A percentile compares a stretch with the other conserved stretches of the same genome.
These are phyloP conservation scores for Marasmius fiardii DNA, from an alignment of 1,284 basidiomycete species.

Conservation along the genomic window DNA sequence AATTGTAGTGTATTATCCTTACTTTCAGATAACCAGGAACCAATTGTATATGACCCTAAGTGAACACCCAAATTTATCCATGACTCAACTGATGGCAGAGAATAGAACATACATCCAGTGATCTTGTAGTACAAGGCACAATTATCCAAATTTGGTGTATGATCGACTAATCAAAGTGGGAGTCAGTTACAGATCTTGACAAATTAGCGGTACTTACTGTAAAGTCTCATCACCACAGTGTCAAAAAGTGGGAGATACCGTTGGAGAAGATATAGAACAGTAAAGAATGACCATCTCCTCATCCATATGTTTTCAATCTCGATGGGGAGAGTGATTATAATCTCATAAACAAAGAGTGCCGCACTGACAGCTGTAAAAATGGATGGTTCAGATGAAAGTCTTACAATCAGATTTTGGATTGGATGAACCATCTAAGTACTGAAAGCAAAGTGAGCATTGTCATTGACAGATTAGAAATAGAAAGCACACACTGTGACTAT, in stretches of 20 bases:
- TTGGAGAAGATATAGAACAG: not conserved
- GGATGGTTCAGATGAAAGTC: no score
- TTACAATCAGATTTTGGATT: no score
- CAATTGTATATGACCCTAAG: not conserved
- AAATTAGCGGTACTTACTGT: not conserved
- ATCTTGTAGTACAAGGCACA: not conserved
- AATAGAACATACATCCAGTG: not conserved
- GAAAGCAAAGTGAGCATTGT: no score
- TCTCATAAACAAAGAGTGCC: not conserved
- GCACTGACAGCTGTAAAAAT: not conserved
- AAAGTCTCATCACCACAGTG: not conserved
- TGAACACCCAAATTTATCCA: not conserved
- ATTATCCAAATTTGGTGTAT: no score
- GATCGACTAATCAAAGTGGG: no score
- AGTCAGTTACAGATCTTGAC: not conserved
- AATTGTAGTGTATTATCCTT: not conserved
- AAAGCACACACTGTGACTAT: no score
- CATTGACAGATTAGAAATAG: no score
- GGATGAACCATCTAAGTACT: no score
- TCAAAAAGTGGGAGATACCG: conserved; percentile 1
- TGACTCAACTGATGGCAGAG: not conserved
- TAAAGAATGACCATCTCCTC: not conserved
- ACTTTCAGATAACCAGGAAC: not conserved
- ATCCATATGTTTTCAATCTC: not conserved
- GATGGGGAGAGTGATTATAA: not conserved